Percentiles rank a stretch among this genome's conserved stretches.
These are phyloP conservation scores for Mollisia scopiformis DNA, from an alignment of 2,329 filamentous ascomycete genomes.

Conservation along the genomic window DNA sequence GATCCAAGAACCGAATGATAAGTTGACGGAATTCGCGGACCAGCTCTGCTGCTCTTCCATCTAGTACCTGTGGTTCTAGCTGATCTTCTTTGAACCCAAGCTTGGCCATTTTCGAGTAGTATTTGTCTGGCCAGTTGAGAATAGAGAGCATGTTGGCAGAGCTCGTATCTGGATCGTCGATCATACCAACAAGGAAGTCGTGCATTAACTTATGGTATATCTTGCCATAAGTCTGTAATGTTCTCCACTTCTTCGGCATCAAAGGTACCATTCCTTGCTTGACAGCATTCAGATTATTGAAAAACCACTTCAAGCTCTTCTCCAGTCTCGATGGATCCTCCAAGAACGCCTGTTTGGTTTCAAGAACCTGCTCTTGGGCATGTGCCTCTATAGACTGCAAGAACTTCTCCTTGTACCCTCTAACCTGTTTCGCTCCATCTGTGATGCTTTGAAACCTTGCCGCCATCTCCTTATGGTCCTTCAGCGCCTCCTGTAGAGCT, in stretches of 20 bases:
- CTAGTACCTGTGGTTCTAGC: constrained; percentile 84
- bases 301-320: constrained; percentile 93
- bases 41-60: constrained; percentile 86
- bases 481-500: constrained; percentile 90
- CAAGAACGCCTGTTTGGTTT: constrained; percentile 71
- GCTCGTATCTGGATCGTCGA: constrained; percentile 83
- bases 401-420: constrained; percentile 97
- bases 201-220: constrained; percentile 97
- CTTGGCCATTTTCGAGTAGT: constrained; percentile 94
- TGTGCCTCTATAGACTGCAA: constrained; percentile 68
- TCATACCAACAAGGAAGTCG: constrained; percentile 81
- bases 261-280: constrained; percentile 89
- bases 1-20: constrained; percentile 92
- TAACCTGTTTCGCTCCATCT: constrained; percentile 85
- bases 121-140: constrained; percentile 93
- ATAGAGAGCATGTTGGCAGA: constrained; percentile 89
- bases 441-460: constrained; percentile 94
- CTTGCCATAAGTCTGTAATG: constrained; percentile 84
- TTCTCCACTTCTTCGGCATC: constrained; percentile 96
- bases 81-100: constrained; percentile 78
- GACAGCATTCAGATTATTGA: constrained; percentile 95
- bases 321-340: constrained; percentile 82
- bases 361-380: constrained; percentile 62
- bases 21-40: constrained; percentile 93
- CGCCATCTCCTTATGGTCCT: constrained; percentile 94